These are phyloP conservation scores for Melampsora americana DNA, from an alignment of 1,284 basidiomycete genomes.

Conservation along the genomic window DNA sequence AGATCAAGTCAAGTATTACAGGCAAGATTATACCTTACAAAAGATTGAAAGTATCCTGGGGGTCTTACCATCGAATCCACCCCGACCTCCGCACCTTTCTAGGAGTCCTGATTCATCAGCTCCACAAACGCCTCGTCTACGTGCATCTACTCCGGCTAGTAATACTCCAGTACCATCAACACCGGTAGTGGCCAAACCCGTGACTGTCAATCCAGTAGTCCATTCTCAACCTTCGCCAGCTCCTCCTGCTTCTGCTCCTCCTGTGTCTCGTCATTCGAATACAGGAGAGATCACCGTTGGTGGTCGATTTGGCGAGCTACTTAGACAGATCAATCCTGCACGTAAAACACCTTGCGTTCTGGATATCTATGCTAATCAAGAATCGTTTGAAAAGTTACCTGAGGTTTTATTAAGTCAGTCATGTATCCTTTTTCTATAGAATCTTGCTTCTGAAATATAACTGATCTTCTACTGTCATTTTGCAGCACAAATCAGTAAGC, in stretches of 20 bases:
- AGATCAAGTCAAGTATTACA: slow-evolving; percentile 32
- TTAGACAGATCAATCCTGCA: not conserved
- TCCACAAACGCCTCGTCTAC: not conserved
- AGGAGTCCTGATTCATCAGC: slow-evolving; percentile 1
- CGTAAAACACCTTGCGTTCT: slow-evolving; percentile 13
- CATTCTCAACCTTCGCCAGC: not conserved
- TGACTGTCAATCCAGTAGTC: not conserved
- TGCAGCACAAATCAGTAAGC: not conserved
- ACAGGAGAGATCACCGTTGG: not conserved
- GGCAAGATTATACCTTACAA: slow-evolving; percentile 6
- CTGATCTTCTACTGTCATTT: too few species aligned
- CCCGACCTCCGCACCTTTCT: slow-evolving; percentile 1
- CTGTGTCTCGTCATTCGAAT: not conserved
- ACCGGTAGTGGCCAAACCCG: not conserved
- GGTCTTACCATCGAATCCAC: slow-evolving; percentile 19
- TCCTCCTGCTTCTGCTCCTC: not conserved
- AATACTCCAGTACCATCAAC: not conserved
- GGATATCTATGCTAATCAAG: slow-evolving; percentile 22
- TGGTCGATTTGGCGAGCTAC: not conserved
- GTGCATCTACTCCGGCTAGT: not conserved
- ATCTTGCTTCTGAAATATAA: too few species aligned
- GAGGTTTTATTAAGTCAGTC: slow-evolving; percentile 18
- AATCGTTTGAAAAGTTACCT: slow-evolving; percentile 31
- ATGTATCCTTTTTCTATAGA: not conserved
- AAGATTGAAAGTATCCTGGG: slow-evolving; percentile 21